phyloP scores from a whole-genome alignment of 805 yeast genomes.

The Yamadazyma laniorum region DNA sequence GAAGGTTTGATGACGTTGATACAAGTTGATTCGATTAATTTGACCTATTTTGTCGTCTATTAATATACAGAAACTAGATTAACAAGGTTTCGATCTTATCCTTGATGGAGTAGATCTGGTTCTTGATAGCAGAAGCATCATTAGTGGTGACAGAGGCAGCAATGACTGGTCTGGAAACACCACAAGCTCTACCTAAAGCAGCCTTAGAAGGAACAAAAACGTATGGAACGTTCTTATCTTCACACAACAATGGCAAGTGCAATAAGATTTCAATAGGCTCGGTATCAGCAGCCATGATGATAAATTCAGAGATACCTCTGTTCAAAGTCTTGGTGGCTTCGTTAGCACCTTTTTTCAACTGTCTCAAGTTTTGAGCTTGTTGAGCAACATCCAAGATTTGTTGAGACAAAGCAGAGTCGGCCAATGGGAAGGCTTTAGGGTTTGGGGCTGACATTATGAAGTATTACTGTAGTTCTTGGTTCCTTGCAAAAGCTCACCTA shows the following conservation, averaged over 20 bases:
- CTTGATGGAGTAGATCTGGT: constrained; percentile 95
- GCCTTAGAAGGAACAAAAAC: constrained; percentile 98
- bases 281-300: constrained; percentile 99
- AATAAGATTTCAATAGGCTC: constrained; percentile 98
- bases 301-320: constrained; percentile 99
- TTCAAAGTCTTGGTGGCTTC: constrained; percentile 99
- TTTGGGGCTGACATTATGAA: constrained; percentile 80
- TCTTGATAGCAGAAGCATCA: constrained; percentile 96
- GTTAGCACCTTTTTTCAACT: constrained; percentile 98
- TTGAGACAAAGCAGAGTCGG: constrained; percentile 92
- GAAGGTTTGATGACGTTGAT: no score
- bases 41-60: no score
- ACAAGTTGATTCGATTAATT: no score
- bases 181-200: constrained; percentile 99
- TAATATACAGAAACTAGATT: constrained; percentile 37
- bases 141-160: constrained; percentile 98
- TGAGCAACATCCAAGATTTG: constrained; percentile 97
- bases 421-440: constrained; percentile 98
- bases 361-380: constrained; percentile 97
- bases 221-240: constrained; percentile 99
- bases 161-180: constrained; percentile 98
- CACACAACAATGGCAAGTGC: constrained; percentile 96
- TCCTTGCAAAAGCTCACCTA: constrained; percentile 52
- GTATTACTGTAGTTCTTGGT: constrained; percentile 27
- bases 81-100: constrained; percentile 98